phyloP scores from a whole-genome alignment of 2,329 filamentous ascomycete species.

The Endoconidiophora polonica region DNA sequence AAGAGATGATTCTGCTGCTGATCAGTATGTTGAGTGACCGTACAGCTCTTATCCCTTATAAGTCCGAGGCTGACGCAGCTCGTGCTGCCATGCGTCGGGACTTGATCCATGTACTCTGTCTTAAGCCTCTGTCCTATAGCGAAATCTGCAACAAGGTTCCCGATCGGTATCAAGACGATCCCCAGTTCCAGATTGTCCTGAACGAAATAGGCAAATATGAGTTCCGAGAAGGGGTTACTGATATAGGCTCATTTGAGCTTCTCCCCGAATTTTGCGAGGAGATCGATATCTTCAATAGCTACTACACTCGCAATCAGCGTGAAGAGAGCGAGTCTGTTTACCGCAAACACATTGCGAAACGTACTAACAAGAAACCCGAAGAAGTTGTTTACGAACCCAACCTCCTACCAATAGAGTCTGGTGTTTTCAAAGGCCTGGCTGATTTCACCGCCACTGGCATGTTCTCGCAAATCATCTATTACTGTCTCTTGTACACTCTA shows the following conservation, averaged over 20 bases:
- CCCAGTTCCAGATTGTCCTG: slow-evolving; percentile 71
- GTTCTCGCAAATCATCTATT: slow-evolving; percentile 82
- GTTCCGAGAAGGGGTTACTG: slow-evolving; percentile 75
- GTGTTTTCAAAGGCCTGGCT: slow-evolving; percentile 61
- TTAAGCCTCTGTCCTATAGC: slow-evolving; percentile 88
- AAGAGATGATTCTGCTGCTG: slow-evolving; percentile 88
- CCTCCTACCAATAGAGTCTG: slow-evolving; percentile 56
- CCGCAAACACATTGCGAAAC: slow-evolving; percentile 72
- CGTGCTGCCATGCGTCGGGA: slow-evolving; percentile 66
- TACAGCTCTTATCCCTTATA: slow-evolving; percentile 54
- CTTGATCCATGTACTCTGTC: slow-evolving; percentile 84
- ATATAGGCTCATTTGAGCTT: slow-evolving; percentile 86
- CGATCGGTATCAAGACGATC: slow-evolving; percentile 76
- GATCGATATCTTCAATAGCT: slow-evolving; percentile 87
- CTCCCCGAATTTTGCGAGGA: slow-evolving; percentile 73
- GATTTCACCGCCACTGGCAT: slow-evolving; percentile 68
- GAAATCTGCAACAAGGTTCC: slow-evolving; percentile 75
- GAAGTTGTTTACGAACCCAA: slow-evolving; percentile 89
- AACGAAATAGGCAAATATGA: slow-evolving; percentile 81
- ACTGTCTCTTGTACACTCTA: slow-evolving; percentile 67
- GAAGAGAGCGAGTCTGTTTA: slow-evolving; percentile 89
- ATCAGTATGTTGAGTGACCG: slow-evolving; percentile 84
- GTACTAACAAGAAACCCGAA: slow-evolving; percentile 60
- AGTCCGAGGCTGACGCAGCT: slow-evolving; percentile 43
- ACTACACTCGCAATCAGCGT: slow-evolving; percentile 92